A percentile compares a stretch with the other conserved stretches of the same genome.
Evolutionary conservation across 2,329 filamentous ascomycete species (phyloP).

Genomic region (Cladosporium oxysporum): DNA sequence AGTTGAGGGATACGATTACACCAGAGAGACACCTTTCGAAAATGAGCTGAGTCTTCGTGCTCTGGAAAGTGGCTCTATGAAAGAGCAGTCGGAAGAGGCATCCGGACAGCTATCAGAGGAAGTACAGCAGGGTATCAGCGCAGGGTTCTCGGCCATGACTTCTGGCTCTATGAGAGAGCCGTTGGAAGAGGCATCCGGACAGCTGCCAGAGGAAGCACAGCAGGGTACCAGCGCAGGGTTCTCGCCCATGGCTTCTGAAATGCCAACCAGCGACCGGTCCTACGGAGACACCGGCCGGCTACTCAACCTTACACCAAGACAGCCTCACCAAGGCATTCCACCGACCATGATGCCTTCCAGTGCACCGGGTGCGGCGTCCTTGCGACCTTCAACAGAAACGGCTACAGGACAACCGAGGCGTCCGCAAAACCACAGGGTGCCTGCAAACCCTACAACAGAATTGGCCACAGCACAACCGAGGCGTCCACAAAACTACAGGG

Average conservation of each 20-base stretch:
- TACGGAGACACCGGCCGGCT: constrained; percentile 36
- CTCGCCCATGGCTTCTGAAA: constrained; percentile 22
- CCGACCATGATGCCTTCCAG: not conserved
- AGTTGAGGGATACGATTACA: constrained; percentile 33
- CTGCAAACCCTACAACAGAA: too few species aligned
- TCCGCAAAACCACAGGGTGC: too few species aligned
- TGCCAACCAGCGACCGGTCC: constrained; percentile 34
- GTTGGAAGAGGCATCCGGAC: not conserved
- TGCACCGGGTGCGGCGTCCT: not conserved
- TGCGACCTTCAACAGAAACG: not conserved
- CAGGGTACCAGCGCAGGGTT: constrained; percentile 1
- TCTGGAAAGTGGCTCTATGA: not conserved
- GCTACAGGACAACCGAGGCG: not conserved
- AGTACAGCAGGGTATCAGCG: constrained; percentile 5
- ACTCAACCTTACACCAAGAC: constrained; percentile 28
- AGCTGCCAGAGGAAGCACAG: not conserved
- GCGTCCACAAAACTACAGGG: too few species aligned
- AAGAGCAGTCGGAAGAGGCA: not conserved
- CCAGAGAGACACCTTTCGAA: constrained; percentile 9
- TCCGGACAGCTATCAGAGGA: not conserved
- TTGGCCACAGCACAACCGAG: too few species aligned
- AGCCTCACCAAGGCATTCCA: constrained; percentile 8
- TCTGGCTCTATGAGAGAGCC: constrained; percentile 10
- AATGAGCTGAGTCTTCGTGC: constrained; percentile 8
- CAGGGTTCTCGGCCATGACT: not conserved